Base-by-base conservation (phyloP, 2,329 filamentous ascomycete genomes). In the Ascochyta clinopodiicola region DNA sequence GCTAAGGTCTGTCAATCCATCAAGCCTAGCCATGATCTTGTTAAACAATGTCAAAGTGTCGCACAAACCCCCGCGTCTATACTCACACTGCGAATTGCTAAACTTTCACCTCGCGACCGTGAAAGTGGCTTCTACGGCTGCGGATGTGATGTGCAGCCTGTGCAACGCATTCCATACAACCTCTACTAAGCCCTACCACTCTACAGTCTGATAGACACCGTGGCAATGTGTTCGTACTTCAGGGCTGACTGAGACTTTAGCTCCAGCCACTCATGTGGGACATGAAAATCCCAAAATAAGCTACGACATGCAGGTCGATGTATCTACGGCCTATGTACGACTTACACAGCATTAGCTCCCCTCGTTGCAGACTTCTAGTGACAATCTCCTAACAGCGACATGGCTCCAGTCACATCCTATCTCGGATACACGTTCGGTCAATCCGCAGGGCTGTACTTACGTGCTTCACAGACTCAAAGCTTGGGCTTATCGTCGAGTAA, bases 181-280 rank as follows among this genome's bases (percentile, higher is more conserved):
- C 36, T 42, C 37, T 42, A 39, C 36, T 50, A 35, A 46, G 42
- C 46, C 8, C 36, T 15, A 12, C 44, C 31, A 43, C 32, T 21
- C 22, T 21, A n/a, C 19, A 21, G 27, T n/a, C 35, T 9, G 10
- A 38, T 22, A 19, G 25, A 34, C 25, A 22, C 17, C 25, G 21
- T 31, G 29, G 44, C 44, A 21, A 27, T 44, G 38, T 9, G 17
- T 34, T 22, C 22, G 24, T 34, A 27, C 32, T 24, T 39, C 50
- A 50, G 52, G 52, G 52, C 52, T 56, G 45, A 56, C 42, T 21
- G 9, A 50, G 8, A 13, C 6, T 40, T 24, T 31, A 45, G 24
- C 32, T 17, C 19, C 45, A 56, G 42, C 51, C 52, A 56, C 46
- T 36, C 6, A 45, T 6, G 40, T 50, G 51, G 45, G 45, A 50